phyloP scores from a whole-genome alignment of 2,329 filamentous ascomycete species.

The Microdochium trichocladiopsis region DNA sequence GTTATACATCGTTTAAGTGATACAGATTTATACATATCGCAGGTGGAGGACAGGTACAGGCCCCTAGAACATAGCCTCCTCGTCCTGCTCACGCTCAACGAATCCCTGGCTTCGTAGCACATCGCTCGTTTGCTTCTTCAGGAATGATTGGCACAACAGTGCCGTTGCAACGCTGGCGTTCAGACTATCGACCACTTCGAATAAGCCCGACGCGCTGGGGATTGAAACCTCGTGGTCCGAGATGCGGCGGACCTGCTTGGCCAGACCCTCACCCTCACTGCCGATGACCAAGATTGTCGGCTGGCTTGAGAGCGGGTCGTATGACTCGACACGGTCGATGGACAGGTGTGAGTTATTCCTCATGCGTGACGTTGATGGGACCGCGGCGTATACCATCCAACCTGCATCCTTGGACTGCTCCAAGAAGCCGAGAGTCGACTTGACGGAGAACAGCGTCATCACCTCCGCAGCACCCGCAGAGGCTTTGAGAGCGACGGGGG shows the following conservation, averaged over 20 bases:
- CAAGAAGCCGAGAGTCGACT: slow-evolving; percentile 64
- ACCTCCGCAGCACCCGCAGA: slow-evolving; percentile 83
- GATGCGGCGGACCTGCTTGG: slow-evolving; percentile 53
- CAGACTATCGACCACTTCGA: slow-evolving; percentile 70
- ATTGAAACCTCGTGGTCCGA: slow-evolving; percentile 65
- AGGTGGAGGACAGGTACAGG: too few species aligned
- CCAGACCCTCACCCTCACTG: slow-evolving; percentile 70
- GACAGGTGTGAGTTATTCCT: slow-evolving; percentile 36
- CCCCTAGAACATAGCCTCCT: slow-evolving; percentile 7
- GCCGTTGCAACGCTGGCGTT: slow-evolving; percentile 89
- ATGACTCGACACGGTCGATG: slow-evolving; percentile 37
- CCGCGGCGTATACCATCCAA: slow-evolving; percentile 81
- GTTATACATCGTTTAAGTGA: not conserved
- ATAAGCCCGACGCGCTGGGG: slow-evolving; percentile 40
- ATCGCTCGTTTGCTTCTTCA: slow-evolving; percentile 30
- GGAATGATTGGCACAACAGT: slow-evolving; percentile 64
- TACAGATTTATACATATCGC: not conserved
- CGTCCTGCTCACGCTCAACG: slow-evolving; percentile 12
- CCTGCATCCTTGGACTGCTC: slow-evolving; percentile 59
- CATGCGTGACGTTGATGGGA: slow-evolving; percentile 33
- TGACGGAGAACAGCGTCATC: slow-evolving; percentile 64
- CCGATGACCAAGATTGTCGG: slow-evolving; percentile 79
- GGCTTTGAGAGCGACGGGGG: slow-evolving; percentile 75
- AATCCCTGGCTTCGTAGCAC: slow-evolving; percentile 1
- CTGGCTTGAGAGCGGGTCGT: slow-evolving; percentile 45